Base-by-base conservation (phyloP, 192 early-diverging fungal species). In the Podila epicladia region DNA sequence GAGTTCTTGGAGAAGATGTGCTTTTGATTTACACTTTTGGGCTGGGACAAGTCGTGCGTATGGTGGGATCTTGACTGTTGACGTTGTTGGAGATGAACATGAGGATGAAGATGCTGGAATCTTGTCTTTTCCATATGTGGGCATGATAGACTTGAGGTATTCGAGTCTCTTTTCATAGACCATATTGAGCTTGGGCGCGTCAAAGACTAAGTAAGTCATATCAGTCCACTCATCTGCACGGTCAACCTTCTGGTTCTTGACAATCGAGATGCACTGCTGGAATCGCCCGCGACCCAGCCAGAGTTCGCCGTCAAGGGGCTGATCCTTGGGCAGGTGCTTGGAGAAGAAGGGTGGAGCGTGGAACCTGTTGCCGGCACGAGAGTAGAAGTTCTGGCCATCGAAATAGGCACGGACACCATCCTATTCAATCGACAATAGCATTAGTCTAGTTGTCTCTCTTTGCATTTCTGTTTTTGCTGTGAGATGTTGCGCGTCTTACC, bases 251-350 rank as follows among this genome's bases (percentile, higher is more conserved):
- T 71, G 69, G 41, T 82, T 86, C 67, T 86, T 89, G 57, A 94
- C 91, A 58, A 92, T 83, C 20, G 90, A 92, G 9, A 92, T 87
- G 20, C 91, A 91, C 57, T 83, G 70, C 58, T 86, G 83, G 67
- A 93, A 93, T 51, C 83, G 76, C 20, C 89, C 89, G 0, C 92
- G 84, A n/a, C 93, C 93, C 20, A 67, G 73, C 73, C 89, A 94
- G 24, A 94, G 89, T 74, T 94, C 93, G 2, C 93, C 93, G 68
- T 94, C 93, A 12, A 94, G 83, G 28, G 83, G 86, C 62, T 87
- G 77, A 45, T 90, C 83, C 17, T 67, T 84, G 5, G 92, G 91
- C 12, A 88, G 63, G 32, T 71, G 53, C 76, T 66, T 49, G 28
- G 72, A 77, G 60, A 89, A 89, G 66, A 74, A 83, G 17, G 65